Conservation (phyloP, 208 protist species). For the Crithidia expoeki region DNA sequence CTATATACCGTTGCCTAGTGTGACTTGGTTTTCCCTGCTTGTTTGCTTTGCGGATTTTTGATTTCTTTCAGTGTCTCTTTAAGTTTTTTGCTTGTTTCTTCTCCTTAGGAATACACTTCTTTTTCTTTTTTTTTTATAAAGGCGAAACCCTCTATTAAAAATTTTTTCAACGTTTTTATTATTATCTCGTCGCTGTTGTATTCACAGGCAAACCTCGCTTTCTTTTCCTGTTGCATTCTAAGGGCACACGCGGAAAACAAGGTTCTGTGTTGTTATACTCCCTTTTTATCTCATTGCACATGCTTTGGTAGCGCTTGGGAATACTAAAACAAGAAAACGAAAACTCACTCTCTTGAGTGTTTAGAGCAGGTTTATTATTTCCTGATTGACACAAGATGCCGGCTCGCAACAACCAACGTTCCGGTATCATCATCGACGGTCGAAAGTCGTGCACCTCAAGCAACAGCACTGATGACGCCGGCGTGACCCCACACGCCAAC, state of each 20-base stretch:
- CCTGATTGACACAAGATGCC: slow-evolving; percentile 17
- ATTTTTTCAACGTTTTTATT: no score
- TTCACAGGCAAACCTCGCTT: no score
- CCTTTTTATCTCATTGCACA: no score
- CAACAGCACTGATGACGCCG: slow-evolving; percentile 9
- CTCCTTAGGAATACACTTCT: neutral
- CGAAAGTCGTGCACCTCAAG: slow-evolving; percentile 11
- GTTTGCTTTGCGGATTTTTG: neutral
- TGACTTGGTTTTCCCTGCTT: neutral
- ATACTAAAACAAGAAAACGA: slow-evolving; percentile 6
- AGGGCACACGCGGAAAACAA: no score
- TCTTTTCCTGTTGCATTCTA: no score
- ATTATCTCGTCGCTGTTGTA: no score
- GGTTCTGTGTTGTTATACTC: no score
- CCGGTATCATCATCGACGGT: slow-evolving; percentile 22
- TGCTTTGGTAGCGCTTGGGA: no score
- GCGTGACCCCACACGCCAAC: slow-evolving; percentile 7
- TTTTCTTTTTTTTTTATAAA: slow-evolving; percentile 5
- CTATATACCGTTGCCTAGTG: neutral
- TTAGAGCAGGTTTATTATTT: no score
- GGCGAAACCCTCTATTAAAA: no score
- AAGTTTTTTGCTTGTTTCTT: neutral
- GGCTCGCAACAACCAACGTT: neutral
- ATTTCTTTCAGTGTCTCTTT: neutral
- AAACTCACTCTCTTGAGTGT: no score